phyloP scores from a whole-genome alignment of 305 asterid genomes.

The Rubia tinctorum region DNA sequence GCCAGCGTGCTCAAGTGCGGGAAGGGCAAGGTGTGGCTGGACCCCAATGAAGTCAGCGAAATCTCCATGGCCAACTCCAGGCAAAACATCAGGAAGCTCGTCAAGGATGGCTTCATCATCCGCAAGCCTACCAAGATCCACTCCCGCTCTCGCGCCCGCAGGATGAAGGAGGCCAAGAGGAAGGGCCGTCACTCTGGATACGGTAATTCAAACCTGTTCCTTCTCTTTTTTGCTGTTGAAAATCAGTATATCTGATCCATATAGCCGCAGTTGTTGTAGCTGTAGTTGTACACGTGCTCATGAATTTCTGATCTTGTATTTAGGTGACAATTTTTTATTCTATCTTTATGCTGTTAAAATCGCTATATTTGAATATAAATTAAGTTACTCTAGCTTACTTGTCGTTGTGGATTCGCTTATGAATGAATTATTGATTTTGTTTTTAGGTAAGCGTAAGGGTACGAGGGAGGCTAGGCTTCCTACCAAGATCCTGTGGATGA shows the following conservation, averaged over 20 bases:
- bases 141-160: conserved; percentile 21
- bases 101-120: conserved; percentile 19
- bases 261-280: no score
- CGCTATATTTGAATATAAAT: no score
- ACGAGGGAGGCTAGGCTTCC: conserved; percentile 36
- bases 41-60: conserved; percentile 48
- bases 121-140: conserved; percentile 19
- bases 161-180: conserved; percentile 20
- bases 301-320: background rate
- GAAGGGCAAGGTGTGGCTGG: conserved; percentile 53
- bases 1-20: conserved; percentile 55
- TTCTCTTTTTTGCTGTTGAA: no score
- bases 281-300: no score
- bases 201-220: background rate
- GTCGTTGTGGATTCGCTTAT: background rate
- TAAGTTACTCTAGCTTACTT: no score
- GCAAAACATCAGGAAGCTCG: conserved; percentile 17
- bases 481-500: conserved; percentile 32
- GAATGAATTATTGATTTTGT: background rate
- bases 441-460: conserved; percentile 32
- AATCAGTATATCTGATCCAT: no score
- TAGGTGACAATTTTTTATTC: background rate
- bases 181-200: conserved; percentile 17
- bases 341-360: background rate
- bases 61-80: conserved; percentile 54